Conservation (phyloP, 2,329 filamentous ascomycete species). For the Zasmidium angulare region DNA sequence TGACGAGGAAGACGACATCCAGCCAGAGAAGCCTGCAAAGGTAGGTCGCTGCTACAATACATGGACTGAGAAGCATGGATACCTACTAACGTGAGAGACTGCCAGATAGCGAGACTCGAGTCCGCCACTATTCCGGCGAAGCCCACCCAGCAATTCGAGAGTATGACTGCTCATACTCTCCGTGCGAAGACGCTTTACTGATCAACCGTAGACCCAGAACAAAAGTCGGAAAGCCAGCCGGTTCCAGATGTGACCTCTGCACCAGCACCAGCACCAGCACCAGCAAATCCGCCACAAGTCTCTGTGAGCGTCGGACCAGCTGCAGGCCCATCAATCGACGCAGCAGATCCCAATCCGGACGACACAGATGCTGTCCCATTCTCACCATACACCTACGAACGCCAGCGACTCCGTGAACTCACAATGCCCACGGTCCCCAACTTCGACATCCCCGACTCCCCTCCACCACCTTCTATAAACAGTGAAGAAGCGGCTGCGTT, state of each 20-base stretch:
- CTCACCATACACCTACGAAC: slow-evolving; percentile 68
- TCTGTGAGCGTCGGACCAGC: slow-evolving; percentile 5
- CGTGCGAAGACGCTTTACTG: background rate
- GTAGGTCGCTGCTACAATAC: slow-evolving; percentile 38
- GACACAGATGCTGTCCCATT: slow-evolving; percentile 21
- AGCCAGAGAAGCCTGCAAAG: slow-evolving; percentile 34
- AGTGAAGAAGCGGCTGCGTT: slow-evolving; percentile 31
- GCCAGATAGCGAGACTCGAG: slow-evolving; percentile 30
- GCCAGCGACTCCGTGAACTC: slow-evolving; percentile 66
- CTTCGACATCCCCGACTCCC: slow-evolving; percentile 72
- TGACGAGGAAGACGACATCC: slow-evolving; percentile 42
- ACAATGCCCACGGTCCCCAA: slow-evolving; percentile 72
- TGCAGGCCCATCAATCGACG: slow-evolving; percentile 14
- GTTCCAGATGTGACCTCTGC: slow-evolving; percentile 8
- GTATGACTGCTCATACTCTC: background rate
- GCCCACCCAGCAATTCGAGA: no score
- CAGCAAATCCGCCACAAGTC: background rate
- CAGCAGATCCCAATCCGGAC: slow-evolving; percentile 2
- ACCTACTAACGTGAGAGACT: slow-evolving; percentile 45
- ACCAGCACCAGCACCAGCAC: slow-evolving; percentile 15
- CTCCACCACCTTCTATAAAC: slow-evolving; percentile 51
- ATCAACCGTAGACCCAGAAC: background rate
- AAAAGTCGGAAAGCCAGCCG: background rate
- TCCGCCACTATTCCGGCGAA: no score
- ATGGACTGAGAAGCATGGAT: slow-evolving; percentile 37